These are phyloP conservation scores for Pichia sp. DNA, from an alignment of 1,139 yeast genomes.

Conservation along the genomic window DNA sequence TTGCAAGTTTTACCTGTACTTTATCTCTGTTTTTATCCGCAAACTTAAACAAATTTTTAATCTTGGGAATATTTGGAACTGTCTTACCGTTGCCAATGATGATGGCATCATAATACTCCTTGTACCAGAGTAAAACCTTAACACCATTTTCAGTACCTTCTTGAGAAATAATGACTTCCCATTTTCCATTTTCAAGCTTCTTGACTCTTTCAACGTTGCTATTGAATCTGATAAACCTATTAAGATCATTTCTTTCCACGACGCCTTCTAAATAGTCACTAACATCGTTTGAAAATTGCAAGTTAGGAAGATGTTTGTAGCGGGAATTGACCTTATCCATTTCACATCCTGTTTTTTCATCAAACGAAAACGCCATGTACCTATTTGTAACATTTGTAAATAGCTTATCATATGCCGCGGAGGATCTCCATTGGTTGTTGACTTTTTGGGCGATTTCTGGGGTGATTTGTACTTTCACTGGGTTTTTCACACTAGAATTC, in stretches of 20 bases:
- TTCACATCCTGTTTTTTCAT: constrained; percentile 9
- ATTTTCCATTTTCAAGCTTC: constrained; percentile 15
- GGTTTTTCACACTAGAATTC: constrained; percentile 10
- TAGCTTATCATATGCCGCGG: constrained; percentile 32
- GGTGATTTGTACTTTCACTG: constrained; percentile 6
- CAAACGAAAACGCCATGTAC: constrained; percentile 36
- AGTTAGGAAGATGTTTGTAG: constrained; percentile 33
- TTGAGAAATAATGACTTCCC: constrained; percentile 10
- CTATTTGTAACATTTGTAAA: constrained; percentile 42
- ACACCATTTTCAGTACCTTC: constrained; percentile 2
- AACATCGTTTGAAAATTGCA: constrained; percentile 26
- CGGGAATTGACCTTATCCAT: constrained; percentile 34
- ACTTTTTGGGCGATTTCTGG: constrained; percentile 2
- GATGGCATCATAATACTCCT: constrained; percentile 35
- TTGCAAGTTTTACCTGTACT: constrained; percentile 11
- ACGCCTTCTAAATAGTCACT: constrained; percentile 28
- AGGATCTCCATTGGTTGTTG: constrained; percentile 17
- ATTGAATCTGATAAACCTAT: constrained; percentile 31
- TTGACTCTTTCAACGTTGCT: constrained; percentile 35
- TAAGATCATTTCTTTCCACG: constrained; percentile 26
- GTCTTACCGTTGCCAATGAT: constrained; percentile 40
- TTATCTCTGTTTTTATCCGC: constrained; percentile 21
- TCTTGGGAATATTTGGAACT: constrained; percentile 38
- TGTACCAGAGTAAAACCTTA: constrained; percentile 23
- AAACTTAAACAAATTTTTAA: constrained; percentile 35